Conservation (phyloP, 2,329 filamentous ascomycete species). For the Nemania abortiva region DNA sequence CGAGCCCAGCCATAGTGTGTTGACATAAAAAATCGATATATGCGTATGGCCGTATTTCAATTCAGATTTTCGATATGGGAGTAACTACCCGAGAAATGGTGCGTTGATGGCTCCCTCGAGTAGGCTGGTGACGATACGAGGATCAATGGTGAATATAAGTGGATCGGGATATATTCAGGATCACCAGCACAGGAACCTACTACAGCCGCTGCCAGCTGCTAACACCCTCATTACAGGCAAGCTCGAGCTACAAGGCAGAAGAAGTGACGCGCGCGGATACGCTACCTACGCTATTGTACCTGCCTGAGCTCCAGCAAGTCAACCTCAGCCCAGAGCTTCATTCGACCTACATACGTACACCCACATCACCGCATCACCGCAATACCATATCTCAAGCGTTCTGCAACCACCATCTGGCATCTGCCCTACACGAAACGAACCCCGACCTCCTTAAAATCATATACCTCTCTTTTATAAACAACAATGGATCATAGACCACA, state of each 20-base stretch:
- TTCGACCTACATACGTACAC: no score
- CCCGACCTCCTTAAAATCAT: constrained; percentile 18
- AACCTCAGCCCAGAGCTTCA: constrained; percentile 34
- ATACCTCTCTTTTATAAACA: constrained; percentile 24
- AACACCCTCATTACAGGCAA: background rate
- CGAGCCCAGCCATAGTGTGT: constrained; percentile 46
- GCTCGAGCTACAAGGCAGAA: constrained; percentile 42
- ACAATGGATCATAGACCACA: constrained; percentile 79
- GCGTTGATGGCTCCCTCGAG: background rate
- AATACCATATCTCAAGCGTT: constrained; percentile 23
- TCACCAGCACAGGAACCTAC: background rate
- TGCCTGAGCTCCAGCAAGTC: constrained; percentile 37
- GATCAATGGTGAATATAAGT: constrained; percentile 14
- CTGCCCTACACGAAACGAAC: constrained; percentile 15
- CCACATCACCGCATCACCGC: constrained; percentile 14
- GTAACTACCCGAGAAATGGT: background rate
- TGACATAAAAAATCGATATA: background rate
- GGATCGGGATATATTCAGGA: background rate
- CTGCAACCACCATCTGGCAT: constrained; percentile 35
- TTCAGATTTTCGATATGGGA: background rate
- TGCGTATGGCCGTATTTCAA: background rate
- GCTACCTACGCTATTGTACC: constrained; percentile 6
- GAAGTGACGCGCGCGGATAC: constrained; percentile 48
- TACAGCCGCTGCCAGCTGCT: constrained; percentile 21
- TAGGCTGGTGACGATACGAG: background rate